Conservation (phyloP, 257 asterid genomes). For the Vinca minor region DNA sequence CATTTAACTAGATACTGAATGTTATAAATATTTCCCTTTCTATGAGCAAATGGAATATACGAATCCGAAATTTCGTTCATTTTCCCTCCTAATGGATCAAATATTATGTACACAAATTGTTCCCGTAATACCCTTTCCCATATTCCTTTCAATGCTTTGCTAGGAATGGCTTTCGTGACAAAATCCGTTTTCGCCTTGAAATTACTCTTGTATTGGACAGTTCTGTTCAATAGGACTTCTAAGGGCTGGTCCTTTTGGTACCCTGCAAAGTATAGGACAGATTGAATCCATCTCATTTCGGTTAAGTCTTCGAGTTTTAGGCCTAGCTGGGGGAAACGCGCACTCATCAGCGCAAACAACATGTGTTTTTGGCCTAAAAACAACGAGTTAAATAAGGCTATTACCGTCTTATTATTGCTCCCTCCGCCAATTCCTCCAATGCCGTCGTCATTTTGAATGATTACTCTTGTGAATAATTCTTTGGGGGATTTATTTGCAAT, state of each 20-base stretch:
- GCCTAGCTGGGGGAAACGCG: conserved; percentile 18
- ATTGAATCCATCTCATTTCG: conserved; percentile 23
- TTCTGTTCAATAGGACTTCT: conserved; percentile 19
- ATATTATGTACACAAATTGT: conserved; percentile 15
- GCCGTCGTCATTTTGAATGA: conserved; percentile 17
- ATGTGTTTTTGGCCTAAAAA: conserved; percentile 18
- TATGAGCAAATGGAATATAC: conserved; percentile 24
- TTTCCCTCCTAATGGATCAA: conserved; percentile 29
- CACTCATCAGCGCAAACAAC: conserved; percentile 11
- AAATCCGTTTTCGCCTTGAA: conserved; percentile 26
- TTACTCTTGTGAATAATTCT: conserved; percentile 14
- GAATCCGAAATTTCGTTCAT: conserved; percentile 15
- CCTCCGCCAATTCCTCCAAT: background rate
- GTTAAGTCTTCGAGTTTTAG: conserved; percentile 7
- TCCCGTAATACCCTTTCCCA: conserved; percentile 16
- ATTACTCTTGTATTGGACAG: conserved; percentile 16
- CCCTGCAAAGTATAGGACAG: conserved; percentile 18
- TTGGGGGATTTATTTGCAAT: conserved; percentile 14
- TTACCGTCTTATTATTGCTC: background rate
- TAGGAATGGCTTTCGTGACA: conserved; percentile 17
- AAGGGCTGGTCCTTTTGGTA: conserved; percentile 5
- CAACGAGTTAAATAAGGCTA: conserved; percentile 14
- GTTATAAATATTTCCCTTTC: conserved; percentile 24
- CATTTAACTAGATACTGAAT: conserved; percentile 25
- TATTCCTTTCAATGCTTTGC: conserved; percentile 10